Evolutionary conservation across 2,329 filamentous ascomycete species (phyloP), one percentile per base, ranked within the genome.

Genomic region (Fragosphaeria purpurea): DNA sequence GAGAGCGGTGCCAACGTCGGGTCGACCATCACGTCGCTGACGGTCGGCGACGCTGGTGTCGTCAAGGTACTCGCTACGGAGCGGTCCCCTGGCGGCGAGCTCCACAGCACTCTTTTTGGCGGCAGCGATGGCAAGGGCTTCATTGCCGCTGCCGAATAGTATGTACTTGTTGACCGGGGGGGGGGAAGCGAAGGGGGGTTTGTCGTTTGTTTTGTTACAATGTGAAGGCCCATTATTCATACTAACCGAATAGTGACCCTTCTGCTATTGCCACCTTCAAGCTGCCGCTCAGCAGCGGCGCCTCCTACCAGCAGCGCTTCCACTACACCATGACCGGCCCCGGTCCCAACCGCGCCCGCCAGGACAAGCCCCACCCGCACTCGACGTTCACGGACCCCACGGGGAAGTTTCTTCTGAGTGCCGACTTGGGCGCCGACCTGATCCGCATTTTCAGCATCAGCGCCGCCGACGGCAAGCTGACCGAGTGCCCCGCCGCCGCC

Each of bases 351-450:
- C 63, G 71, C 5, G 61, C 58, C 34, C 71, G 77, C n/a, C 77
- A 81, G 60, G 71, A 79, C 51, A 70, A 67, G 5, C 67, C 76
- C 6, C 77, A 80, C 56, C 76, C 75, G 7, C 77, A 80, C 62
- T 68, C 73, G 13, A 70, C 69, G 5, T 68, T 75, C 56, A 62
- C 67, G 9, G 76, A 75, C 53, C 73, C 70, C 0, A 73, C 72
- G 0, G 72, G 72, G 10, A 60, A 66, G 39, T 79, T 70, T 58
- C 57, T 79, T 30, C 61, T 80, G 1, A 67, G 70, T 7, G 70
- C 74, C 1, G 77, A 80, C 55, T 68, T 80, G 3, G 76, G 76
- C 37, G 72, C 75, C 5, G 76, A 80, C 57, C 58, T 75, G 30
- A 65, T 79, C 48, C 75, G 75, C 51, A 70, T 79, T 57, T 76